Conservation (phyloP, 1,139 yeast species). For the Schwanniomyces etchellsii region DNA sequence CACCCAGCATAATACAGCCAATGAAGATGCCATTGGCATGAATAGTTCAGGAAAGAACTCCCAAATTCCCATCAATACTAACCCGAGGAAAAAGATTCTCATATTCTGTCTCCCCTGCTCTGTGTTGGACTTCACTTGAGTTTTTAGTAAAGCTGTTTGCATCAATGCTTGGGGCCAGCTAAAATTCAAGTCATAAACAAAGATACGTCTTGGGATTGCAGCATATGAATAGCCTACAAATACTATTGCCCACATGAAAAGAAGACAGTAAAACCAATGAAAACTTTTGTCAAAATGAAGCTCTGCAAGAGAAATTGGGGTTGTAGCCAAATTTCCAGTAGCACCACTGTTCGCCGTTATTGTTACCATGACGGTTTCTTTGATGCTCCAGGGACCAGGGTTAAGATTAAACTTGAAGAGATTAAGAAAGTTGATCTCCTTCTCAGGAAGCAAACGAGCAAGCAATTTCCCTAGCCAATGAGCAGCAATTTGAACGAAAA, state of each 20-base stretch:
- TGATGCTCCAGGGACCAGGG: conserved; percentile 45
- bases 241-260: conserved; percentile 42
- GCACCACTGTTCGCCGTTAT: conserved; percentile 43
- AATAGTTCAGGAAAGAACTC: conserved; percentile 38
- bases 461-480: conserved; percentile 40
- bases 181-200: conserved; percentile 38
- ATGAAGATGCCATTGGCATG: conserved; percentile 36
- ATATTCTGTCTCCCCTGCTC: conserved; percentile 19
- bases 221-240: conserved; percentile 45
- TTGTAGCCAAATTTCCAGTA: conserved; percentile 40
- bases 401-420: conserved; percentile 23
- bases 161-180: conserved; percentile 43
- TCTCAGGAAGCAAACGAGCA: conserved; percentile 27
- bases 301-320: conserved; percentile 36
- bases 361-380: conserved; percentile 39
- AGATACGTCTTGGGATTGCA: conserved; percentile 35
- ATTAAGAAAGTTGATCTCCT: conserved; percentile 14
- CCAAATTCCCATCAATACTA: conserved; percentile 31
- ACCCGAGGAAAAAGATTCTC: conserved; percentile 25
- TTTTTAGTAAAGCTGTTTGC: conserved; percentile 39
- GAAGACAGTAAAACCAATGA: conserved; percentile 23
- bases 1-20: conserved; percentile 39
- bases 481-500: conserved; percentile 39
- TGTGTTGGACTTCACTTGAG: conserved; percentile 20
- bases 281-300: conserved; percentile 29